Base-by-base conservation (phyloP, 108 stramenopile genomes). In the Skeletonema grethae region DNA sequence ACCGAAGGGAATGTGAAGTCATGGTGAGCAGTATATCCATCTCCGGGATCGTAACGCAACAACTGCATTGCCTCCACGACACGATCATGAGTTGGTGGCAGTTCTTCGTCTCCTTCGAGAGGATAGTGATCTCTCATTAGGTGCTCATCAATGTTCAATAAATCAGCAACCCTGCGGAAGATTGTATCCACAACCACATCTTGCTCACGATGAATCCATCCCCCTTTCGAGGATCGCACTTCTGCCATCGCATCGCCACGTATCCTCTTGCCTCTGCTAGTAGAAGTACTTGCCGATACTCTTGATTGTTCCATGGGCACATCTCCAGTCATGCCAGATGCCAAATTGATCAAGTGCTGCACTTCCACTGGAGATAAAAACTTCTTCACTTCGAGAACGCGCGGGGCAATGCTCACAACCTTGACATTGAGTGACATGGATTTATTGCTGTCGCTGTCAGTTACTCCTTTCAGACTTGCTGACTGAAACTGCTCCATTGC, bases 61-160 rank as follows among this genome's bases (percentile, higher is more conserved):
- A 97, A 69, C 79, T 96, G 95, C 70, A 96, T 60, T 4, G 90
- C 86, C 80, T 97, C 97, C 20, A 92, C 90, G 38, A 93, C 90
- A 31, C 89, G 88, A 57, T 94, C 87, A 35, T 92, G 81, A 41
- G 83, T 78, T 2, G 86, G 84, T 39, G 69, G 75, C 35, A 75
- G 65, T 15, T 77, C 80, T 18, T 82, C 46, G 13, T 56, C 75
- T 15, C 22, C 50, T 3, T 76, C 74, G 5, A 32, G 20, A 61
- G 66, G 38, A 22, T 76, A 61, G 12, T 56, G 48, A 72, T 85
- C 84, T 62, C 86, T 82, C 67, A 95, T 83, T 4, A 90, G 78
- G 0, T 58, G 57, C 59, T 91, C 82, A 67, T 92, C 85, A 32
- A 96, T 80, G 10, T 84, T 78, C 61, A 96, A 73, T 48, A 95